These are phyloP conservation scores for Ophiocordyceps unilateralis DNA, from an alignment of 2,329 filamentous ascomycete genomes.

Conservation along the genomic window DNA sequence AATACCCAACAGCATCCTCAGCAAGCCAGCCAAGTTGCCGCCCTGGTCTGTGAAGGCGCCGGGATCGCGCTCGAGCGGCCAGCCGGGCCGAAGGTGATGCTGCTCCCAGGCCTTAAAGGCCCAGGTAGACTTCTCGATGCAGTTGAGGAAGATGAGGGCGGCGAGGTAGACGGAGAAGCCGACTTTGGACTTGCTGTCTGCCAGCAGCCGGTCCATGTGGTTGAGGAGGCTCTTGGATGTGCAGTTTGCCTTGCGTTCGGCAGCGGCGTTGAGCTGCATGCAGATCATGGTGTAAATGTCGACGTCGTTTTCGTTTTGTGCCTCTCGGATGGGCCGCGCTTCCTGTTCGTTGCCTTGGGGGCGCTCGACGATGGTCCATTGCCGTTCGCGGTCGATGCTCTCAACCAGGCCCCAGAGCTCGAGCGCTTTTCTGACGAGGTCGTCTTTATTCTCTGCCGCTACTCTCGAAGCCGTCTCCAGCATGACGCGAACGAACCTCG, in stretches of 20 bases:
- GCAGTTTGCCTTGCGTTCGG: conserved; percentile 43
- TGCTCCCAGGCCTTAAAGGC: conserved; percentile 52
- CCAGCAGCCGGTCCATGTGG: conserved; percentile 41
- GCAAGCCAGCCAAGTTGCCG: conserved; percentile 36
- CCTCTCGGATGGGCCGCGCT: conserved; percentile 30
- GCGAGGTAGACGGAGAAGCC: conserved; percentile 45
- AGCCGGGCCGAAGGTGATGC: conserved; percentile 37
- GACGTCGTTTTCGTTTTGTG: conserved; percentile 27
- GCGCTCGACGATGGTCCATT: conserved; percentile 39
- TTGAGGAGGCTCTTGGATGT: conserved; percentile 41
- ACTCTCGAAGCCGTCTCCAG: conserved; percentile 34
- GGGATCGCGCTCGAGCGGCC: conserved; percentile 43
- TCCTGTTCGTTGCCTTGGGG: conserved; percentile 22
- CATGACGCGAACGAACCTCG: conserved; percentile 40
- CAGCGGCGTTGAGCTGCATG: conserved; percentile 46
- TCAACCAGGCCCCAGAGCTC: conserved; percentile 50
- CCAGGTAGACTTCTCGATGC: conserved; percentile 52
- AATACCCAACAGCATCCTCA: conserved; percentile 45
- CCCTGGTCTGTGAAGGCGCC: conserved; percentile 40
- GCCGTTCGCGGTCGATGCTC: conserved; percentile 45
- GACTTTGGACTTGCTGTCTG: conserved; percentile 42
- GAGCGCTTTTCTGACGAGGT: conserved; percentile 37
- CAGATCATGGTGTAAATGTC: conserved; percentile 44
- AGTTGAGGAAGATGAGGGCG: conserved; percentile 45
- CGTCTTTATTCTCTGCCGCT: conserved; percentile 29